Base-by-base conservation (phyloP, 805 yeast species). In the Zygosaccharomyces bisporus region DNA sequence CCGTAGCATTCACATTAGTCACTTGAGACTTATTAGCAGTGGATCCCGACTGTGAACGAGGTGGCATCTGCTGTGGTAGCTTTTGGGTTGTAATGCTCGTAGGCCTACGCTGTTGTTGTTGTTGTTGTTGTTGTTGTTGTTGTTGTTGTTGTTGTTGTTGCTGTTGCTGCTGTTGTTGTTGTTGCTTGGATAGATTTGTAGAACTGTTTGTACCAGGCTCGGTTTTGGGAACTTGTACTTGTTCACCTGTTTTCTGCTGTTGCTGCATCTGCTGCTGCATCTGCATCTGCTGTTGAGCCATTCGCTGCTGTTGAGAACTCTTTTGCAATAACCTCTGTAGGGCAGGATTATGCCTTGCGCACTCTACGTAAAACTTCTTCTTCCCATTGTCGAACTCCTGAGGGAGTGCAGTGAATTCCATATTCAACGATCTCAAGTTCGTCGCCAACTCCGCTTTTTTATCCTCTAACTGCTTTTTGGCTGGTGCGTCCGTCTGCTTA, bases 1-100 rank as follows among this genome's bases (percentile, higher is more conserved):
- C 79, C 17, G 76, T 74, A 16, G 79, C 79, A 54, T 73, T 74
- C 5, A 71, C 80, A 30, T 67, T 60, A 1, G 77, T 74, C 1
- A 72, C 70, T 21, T 77, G 72, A 8, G 73, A 45, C 34, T 50
- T 39, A 33, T 50, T 43, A 27, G 49, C 43, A 36, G 53, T 14
- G 51, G 66, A 8, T 50, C 52, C 42, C 43, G 60, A 14, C 41
- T 50, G 53, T n/a, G 44, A 20, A 30, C 49, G 44, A 7, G 46
- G 29, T 27, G 38, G 56, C 12, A 32, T 37, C 34, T 39, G 57
- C 18, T 48, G 63, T n/a, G 47, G 49, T 30, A 35, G 44, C 24
- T 39, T 37, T 45, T 43, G 51, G 14, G 45, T 41, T n/a, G 53
- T 48, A 23, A 48, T 35, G 19, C 39, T 48, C 7, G 44, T 39